Evolutionary conservation across 2,329 filamentous ascomycete genomes (phyloP).

Genomic region (Geoglossum cookeanum): DNA sequence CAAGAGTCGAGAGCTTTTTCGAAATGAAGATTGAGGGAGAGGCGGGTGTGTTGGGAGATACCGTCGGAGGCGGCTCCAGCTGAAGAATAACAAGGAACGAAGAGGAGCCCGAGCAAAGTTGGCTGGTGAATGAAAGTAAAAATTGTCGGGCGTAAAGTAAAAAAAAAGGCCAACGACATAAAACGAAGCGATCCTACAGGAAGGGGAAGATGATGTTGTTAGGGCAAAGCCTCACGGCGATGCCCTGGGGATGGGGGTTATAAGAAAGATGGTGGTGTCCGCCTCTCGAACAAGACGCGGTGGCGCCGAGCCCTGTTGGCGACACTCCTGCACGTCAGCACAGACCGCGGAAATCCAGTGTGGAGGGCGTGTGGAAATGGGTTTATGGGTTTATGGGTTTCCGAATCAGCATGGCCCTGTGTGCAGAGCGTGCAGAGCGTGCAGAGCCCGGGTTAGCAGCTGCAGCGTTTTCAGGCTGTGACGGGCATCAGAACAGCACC

Average conservation of each 20-base stretch:
- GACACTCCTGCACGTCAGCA: background rate
- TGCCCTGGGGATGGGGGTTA: background rate
- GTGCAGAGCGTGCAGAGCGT: background rate
- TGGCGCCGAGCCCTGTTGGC: background rate
- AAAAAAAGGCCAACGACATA: conserved; percentile 23
- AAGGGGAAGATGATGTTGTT: conserved; percentile 8
- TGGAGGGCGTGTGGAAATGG: background rate
- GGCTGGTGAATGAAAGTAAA: conserved; percentile 26
- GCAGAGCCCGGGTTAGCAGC: background rate
- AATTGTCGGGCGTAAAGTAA: conserved; percentile 24
- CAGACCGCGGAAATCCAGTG: background rate
- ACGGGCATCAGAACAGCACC: no score
- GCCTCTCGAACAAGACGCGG: background rate
- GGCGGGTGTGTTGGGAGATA: background rate
- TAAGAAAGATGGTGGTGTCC: background rate
- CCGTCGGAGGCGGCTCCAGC: conserved; percentile 3
- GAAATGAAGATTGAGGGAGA: background rate
- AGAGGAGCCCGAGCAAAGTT: conserved; percentile 35
- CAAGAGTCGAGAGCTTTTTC: background rate
- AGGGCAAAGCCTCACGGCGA: conserved; percentile 2
- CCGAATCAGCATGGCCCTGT: background rate
- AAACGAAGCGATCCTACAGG: conserved; percentile 17
- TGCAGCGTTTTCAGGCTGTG: background rate
- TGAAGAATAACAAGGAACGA: conserved; percentile 6
- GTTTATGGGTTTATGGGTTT: background rate